Evolutionary conservation across 2,329 filamentous ascomycete genomes (phyloP).

Genomic region (Aureobasidium zeae): DNA sequence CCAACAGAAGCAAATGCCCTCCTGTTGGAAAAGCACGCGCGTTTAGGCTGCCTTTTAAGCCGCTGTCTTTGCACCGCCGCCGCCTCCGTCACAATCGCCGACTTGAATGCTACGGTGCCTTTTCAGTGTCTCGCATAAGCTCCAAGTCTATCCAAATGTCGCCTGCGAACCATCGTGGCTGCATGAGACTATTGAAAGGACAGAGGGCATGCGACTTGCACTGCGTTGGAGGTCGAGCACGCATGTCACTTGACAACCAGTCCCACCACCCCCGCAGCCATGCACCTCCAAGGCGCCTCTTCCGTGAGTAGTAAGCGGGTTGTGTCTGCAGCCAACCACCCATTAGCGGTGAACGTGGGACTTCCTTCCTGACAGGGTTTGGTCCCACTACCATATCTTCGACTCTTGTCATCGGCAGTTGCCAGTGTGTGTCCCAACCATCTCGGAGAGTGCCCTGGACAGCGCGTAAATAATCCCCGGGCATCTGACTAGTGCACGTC

Average conservation of each 20-base stretch:
- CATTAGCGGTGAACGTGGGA: constrained; percentile 17
- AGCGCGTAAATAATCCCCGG: constrained; percentile 12
- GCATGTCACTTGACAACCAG: constrained; percentile 16
- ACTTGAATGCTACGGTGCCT: not conserved
- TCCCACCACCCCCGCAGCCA: constrained; percentile 17
- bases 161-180: constrained; percentile 16
- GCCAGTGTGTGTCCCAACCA: constrained; percentile 12
- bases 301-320: constrained; percentile 15
- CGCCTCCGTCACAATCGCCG: no score
- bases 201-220: constrained; percentile 9
- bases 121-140: constrained; percentile 2
- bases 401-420: constrained; percentile 10
- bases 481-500: constrained; percentile 13
- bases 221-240: constrained; percentile 10
- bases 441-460: constrained; percentile 11
- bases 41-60: constrained; percentile 2
- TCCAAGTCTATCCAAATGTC: not conserved
- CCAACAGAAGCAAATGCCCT: constrained; percentile 15
- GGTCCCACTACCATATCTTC: constrained; percentile 13
- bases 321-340: constrained; percentile 17
- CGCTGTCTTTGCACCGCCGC: constrained; percentile 3
- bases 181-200: constrained; percentile 16
- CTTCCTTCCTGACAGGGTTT: constrained; percentile 15
- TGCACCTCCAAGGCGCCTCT: constrained; percentile 15
- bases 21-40: not conserved